Base-by-base conservation (phyloP, 768 basidiomycete species). In the Suillus spraguei region DNA sequence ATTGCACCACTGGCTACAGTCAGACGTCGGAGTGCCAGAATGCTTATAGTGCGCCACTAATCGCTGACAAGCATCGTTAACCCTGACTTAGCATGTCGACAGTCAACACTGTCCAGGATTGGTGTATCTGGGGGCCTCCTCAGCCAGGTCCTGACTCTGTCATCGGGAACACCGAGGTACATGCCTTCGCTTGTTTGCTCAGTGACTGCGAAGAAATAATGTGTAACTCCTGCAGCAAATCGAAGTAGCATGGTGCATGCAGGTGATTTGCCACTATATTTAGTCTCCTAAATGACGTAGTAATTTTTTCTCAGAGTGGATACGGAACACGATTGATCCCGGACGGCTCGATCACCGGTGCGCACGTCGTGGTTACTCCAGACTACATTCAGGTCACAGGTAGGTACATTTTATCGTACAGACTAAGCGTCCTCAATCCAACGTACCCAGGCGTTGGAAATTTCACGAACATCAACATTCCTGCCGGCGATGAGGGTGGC, bases 351-450 rank as follows among this genome's bases (percentile, higher is more conserved):
- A 85, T 92, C 68, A 79, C 77, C 1, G 87, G 87, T 59, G 88
- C 84, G 20, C 89, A 88, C 70, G 85, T 91, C 71, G 81, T 91
- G 5, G 80, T 85, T 65, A 91, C 91, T 0, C 87, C 89, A n/a
- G 87, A 88, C 72, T 92, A 86, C 72, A 80, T 91, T 39, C 90
- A 90, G 69, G 76, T 92, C 60, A 87, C 86, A 44, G 92, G 89
- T 79, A 60, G 42, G 71, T 64, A 16, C 28, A 56, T 59, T 2
- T 11, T 5, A 53, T 33, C 17, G 7, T 63, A 66, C 11, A 67
- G 67, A 28, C 44, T 74, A 7, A 67, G 72, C 33, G 67, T 67
- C 22, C 62, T 60, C 39, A 68, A 66, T 65, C 24, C 72, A 67
- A 70, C 61, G 24, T 28, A 52, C 60, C 78, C 79, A 84, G 87